A percentile compares a stretch with the other conserved stretches of the same genome.
Evolutionary conservation across 2,329 filamentous ascomycete species (phyloP).

Genomic region (Dactylonectria estremocensis): DNA sequence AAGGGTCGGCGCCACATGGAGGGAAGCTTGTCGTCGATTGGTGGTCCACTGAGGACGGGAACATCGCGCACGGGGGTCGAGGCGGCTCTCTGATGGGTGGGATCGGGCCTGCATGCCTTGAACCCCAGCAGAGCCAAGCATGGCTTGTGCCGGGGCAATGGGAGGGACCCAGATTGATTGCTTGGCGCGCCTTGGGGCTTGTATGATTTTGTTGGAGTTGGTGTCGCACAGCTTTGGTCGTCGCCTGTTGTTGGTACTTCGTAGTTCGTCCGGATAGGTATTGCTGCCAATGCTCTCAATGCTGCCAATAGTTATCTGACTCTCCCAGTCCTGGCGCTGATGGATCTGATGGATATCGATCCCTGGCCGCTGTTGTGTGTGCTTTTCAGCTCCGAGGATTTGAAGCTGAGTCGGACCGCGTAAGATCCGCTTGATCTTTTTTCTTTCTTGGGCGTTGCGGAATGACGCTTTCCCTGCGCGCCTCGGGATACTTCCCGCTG

Average conservation of each 20-base stretch:
- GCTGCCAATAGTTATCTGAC: no score
- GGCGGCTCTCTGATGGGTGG: slow-evolving; percentile 51
- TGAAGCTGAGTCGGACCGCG: slow-evolving; percentile 8
- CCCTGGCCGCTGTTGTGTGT: background rate
- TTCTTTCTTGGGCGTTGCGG: slow-evolving; percentile 4
- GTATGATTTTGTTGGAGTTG: background rate
- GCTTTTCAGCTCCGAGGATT: background rate
- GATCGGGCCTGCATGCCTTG: slow-evolving; percentile 10
- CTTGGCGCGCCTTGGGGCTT: background rate
- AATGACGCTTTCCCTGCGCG: slow-evolving; percentile 11
- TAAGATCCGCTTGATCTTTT: background rate
- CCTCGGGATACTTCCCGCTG: slow-evolving; percentile 33
- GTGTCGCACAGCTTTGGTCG: background rate
- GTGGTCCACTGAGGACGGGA: slow-evolving; percentile 52
- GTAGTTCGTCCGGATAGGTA: background rate
- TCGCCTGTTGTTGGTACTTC: background rate
- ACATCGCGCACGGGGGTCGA: slow-evolving; percentile 51
- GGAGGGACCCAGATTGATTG: background rate
- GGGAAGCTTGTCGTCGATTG: slow-evolving; percentile 46
- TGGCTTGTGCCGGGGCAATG: background rate
- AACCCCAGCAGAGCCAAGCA: background rate
- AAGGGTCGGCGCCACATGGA: slow-evolving; percentile 49
- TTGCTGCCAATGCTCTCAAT: background rate
- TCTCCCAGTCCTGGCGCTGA: no score
- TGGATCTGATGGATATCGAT: background rate